phyloP scores from a whole-genome alignment of 306 rosid species.

The Casuarina glauca region DNA sequence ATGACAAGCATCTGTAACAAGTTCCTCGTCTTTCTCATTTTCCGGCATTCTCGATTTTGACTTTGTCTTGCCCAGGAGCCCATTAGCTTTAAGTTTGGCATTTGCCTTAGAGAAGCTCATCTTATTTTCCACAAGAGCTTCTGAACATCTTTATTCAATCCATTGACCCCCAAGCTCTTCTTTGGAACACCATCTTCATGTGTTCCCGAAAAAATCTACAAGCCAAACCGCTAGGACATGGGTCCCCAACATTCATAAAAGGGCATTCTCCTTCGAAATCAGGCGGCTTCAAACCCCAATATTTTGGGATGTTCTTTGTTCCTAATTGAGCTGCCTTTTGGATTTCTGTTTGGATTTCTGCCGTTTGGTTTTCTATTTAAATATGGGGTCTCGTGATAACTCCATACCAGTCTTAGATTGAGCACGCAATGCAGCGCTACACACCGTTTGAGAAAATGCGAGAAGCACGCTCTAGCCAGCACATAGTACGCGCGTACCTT shows the following conservation, averaged over 20 bases:
- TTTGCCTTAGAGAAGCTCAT: conserved; percentile 75
- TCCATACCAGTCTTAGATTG: too few species aligned
- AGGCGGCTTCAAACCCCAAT: conserved; percentile 45
- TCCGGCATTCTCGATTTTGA: conserved; percentile 43
- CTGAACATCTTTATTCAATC: conserved; percentile 74
- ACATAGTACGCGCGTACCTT: too few species aligned
- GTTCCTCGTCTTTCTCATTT: conserved; percentile 37
- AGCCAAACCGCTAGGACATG: conserved; percentile 73
- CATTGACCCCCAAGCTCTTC: conserved; percentile 65
- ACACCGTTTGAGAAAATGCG: too few species aligned
- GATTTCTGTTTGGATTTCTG: too few species aligned
- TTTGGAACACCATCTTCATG: conserved; percentile 48
- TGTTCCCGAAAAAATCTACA: conserved; percentile 73
- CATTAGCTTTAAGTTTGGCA: conserved; percentile 67
- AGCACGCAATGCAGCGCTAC: too few species aligned
- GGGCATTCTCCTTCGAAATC: conserved; percentile 90
- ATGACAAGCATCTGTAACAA: conserved; percentile 33
- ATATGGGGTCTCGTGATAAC: too few species aligned
- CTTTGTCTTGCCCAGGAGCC: conserved; percentile 50
- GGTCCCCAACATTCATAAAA: conserved; percentile 44
- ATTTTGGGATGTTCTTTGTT: too few species aligned
- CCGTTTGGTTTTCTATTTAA: too few species aligned
- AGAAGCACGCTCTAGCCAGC: too few species aligned
- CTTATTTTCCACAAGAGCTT: conserved; percentile 91
- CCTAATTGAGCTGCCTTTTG: too few species aligned